Conservation (phyloP, 2,329 filamentous ascomycete genomes). For the Colletotrichum liriopes region DNA sequence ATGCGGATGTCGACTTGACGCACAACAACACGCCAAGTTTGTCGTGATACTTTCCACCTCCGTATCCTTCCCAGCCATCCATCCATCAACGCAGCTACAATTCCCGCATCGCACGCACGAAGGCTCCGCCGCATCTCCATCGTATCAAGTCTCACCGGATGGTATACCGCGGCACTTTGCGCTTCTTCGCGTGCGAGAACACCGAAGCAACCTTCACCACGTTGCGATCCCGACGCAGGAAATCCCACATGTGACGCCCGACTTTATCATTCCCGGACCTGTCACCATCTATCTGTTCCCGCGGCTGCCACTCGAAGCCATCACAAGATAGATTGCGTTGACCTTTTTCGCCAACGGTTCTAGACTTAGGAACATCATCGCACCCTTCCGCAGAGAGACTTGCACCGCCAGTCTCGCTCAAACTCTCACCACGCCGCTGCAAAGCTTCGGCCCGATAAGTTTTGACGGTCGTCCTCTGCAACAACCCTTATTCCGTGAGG, state of each 20-base stretch:
- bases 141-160: not conserved
- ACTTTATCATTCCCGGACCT: not conserved
- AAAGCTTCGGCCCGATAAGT: not conserved
- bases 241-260: not conserved
- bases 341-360: not conserved
- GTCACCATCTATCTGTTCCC: not conserved
- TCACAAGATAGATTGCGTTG: not conserved
- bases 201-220: conserved; percentile 9
- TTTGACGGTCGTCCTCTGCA: not conserved
- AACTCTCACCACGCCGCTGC: conserved; percentile 1
- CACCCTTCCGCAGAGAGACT: conserved; percentile 2
- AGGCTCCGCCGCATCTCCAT: not conserved
- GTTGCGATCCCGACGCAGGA: not conserved
- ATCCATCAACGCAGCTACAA: not conserved
- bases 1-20: conserved; percentile 2
- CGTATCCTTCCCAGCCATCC: not conserved
- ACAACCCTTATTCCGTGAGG: not conserved
- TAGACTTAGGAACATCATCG: not conserved
- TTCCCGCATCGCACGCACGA: not conserved
- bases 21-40: conserved; percentile 28
- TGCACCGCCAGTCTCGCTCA: conserved; percentile 15
- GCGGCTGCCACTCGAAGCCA: not conserved
- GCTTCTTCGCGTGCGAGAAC: not conserved
- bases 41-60: conserved; percentile 27
- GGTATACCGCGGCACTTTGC: conserved; percentile 1